Evolutionary conservation across 139 green algal species (phyloP), one percentile per base, ranked within the genome.

Genomic region (Zygnema circumcarinatum): DNA sequence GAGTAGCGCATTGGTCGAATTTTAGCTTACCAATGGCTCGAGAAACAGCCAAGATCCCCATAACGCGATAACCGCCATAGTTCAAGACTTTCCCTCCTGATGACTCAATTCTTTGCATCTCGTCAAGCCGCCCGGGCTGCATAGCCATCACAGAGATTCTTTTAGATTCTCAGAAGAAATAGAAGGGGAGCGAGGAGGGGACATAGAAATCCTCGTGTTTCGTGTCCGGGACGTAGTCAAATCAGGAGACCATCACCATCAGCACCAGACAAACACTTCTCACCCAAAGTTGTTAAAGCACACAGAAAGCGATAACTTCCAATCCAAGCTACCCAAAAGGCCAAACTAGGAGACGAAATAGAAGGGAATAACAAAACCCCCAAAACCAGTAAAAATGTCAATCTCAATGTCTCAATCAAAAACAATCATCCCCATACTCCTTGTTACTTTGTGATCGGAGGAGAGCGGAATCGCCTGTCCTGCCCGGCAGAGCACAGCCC

Each of bases 401-500:
- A n/a, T n/a, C n/a, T n/a, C n/a, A n/a, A n/a, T n/a, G n/a, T n/a
- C n/a, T n/a, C n/a, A n/a, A n/a, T n/a, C n/a, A n/a, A n/a, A n/a
- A n/a, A n/a, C n/a, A n/a, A n/a, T n/a, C n/a, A n/a, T n/a, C n/a
- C n/a, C n/a, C n/a, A n/a, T n/a, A n/a, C n/a, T n/a, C n/a, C n/a
- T 72, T 25, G 25, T 78, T 78, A 88, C 82, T 83, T 91, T 91
- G 73, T 91, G 87, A 42, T 91, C 87, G 33, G 32, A 47, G 35
- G 86, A 89, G 22, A 92, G 83, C 1, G 87, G 83, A 38, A 92
- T 29, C 93, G 85, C 84, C 2, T 42, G 21, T 22, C 0, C 84
- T 1, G 29, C 35, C 25, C 94, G 87, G 78, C 93, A 94, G 36
- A 98, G 80, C 62, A 98, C 94, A 2, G 94, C 94, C 2, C 96